Percentiles rank a stretch among this genome's conserved stretches.
These are phyloP conservation scores for Trichoderma koningii DNA, from an alignment of 2,329 filamentous ascomycete genomes.

Conservation along the genomic window DNA sequence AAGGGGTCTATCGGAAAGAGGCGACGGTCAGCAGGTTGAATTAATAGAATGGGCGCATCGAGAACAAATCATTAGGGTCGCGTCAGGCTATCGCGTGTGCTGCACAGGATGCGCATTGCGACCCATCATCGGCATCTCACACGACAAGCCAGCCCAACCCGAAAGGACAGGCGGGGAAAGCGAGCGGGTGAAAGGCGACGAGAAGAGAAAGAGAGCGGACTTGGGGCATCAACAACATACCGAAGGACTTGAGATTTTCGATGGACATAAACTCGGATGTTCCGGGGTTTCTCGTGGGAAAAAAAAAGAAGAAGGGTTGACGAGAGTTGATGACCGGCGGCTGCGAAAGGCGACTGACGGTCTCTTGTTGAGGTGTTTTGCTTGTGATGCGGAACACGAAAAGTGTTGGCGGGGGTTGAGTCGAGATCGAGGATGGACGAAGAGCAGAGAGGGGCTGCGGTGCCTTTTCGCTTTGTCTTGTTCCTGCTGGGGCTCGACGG, in stretches of 20 bases:
- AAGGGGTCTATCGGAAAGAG: constrained; percentile 77
- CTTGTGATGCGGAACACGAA: background rate
- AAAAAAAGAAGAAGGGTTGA: constrained; percentile 55
- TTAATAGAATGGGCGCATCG: background rate
- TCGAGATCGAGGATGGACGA: background rate
- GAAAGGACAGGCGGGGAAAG: background rate
- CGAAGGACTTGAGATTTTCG: constrained; percentile 97
- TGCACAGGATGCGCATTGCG: background rate
- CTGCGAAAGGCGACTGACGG: constrained; percentile 39
- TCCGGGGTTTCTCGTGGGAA: constrained; percentile 57
- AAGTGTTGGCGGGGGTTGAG: too few relatives aligned
- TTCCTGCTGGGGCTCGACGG: background rate
- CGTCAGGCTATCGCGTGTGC: background rate
- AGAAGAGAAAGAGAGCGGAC: too few relatives aligned
- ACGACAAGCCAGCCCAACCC: background rate
- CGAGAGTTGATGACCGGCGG: constrained; percentile 53
- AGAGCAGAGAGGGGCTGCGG: background rate
- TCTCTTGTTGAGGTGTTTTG: constrained; percentile 27
- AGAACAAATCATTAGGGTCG: too few relatives aligned
- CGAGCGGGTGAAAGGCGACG: background rate
- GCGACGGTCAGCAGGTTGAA: background rate
- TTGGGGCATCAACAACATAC: constrained; percentile 54
- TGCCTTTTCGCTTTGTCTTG: background rate
- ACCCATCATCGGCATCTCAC: background rate
- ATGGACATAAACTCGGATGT: constrained; percentile 96